Evolutionary conservation across 2,329 filamentous ascomycete genomes (phyloP).

Genomic region (Cytospora chrysosperma): DNA sequence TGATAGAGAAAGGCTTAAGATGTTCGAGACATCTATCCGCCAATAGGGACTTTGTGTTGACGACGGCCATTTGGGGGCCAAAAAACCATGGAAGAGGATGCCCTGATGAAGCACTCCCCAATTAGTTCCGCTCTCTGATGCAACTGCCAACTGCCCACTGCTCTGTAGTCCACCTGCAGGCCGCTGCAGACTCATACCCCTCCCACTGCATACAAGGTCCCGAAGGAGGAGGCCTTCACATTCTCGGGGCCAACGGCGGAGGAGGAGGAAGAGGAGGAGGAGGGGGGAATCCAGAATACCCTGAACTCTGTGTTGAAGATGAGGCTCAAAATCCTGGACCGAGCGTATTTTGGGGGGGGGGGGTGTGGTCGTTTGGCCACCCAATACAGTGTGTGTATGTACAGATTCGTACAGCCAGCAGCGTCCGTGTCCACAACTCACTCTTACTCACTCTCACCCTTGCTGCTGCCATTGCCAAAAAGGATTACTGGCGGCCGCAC

Average conservation of each 20-base stretch:
- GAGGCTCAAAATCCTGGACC: slow-evolving; percentile 24
- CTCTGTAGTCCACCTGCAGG: background rate
- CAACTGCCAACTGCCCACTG: background rate
- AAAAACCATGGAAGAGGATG: background rate
- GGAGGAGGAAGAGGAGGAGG: background rate
- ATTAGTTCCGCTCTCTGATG: background rate
- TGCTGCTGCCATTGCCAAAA: no score
- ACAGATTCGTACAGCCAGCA: no score
- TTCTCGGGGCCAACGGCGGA: background rate
- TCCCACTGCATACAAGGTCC: background rate
- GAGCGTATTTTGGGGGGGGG: background rate
- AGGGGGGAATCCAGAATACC: slow-evolving; percentile 18
- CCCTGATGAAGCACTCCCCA: background rate
- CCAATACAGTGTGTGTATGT: background rate
- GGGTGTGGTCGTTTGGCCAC: background rate
- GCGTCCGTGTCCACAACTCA: no score
- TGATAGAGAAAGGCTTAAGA: background rate
- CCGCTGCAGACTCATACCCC: background rate
- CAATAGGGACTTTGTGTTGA: background rate
- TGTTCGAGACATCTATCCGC: background rate
- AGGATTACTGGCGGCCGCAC: slow-evolving; percentile 25
- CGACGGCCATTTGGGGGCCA: slow-evolving; percentile 15
- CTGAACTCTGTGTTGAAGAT: slow-evolving; percentile 19
- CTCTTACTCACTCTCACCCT: no score
- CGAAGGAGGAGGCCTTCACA: background rate